Conservation (phyloP, 2,329 filamentous ascomycete species). For the Coleophoma crateriformis region DNA sequence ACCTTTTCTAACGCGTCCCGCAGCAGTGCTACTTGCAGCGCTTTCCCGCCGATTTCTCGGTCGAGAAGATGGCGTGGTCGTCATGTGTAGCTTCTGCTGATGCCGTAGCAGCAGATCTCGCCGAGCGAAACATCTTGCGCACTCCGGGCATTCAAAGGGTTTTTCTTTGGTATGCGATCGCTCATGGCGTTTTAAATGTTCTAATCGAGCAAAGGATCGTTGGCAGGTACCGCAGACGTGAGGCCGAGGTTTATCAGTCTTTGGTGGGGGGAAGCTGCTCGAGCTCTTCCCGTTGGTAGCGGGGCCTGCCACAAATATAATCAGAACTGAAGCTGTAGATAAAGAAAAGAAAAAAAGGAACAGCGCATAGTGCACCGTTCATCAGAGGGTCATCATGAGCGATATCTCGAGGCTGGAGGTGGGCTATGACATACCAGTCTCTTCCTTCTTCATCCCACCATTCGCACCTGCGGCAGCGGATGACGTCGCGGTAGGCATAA, state of each 20-base stretch:
- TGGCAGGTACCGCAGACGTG: slow-evolving; percentile 90
- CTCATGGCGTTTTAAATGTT: slow-evolving; percentile 96
- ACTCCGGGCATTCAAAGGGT: slow-evolving; percentile 95
- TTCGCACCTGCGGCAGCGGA: slow-evolving; percentile 14
- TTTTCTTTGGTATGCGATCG: slow-evolving; percentile 97
- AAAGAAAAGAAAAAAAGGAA: no score
- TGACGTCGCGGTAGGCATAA: slow-evolving; percentile 25
- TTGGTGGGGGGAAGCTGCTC: slow-evolving; percentile 63
- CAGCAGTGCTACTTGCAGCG: slow-evolving; percentile 63
- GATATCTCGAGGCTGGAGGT: no score
- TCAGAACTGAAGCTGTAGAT: not conserved
- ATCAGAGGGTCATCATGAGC: no score
- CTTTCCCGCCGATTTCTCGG: slow-evolving; percentile 89
- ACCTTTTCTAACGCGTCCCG: slow-evolving; percentile 82
- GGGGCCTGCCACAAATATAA: not conserved
- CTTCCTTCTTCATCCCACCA: slow-evolving; percentile 19
- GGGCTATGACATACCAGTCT: slow-evolving; percentile 21
- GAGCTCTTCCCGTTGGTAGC: slow-evolving; percentile 15
- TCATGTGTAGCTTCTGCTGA: slow-evolving; percentile 97
- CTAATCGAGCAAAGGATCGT: slow-evolving; percentile 87
- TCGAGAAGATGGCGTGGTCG: slow-evolving; percentile 78
- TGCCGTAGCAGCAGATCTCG: slow-evolving; percentile 88
- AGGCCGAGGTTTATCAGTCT: slow-evolving; percentile 94
- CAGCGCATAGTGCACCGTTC: no score
- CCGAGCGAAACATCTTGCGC: slow-evolving; percentile 88